Conservation (phyloP, 106 monocot genomes). For the Triglochin maritima region DNA sequence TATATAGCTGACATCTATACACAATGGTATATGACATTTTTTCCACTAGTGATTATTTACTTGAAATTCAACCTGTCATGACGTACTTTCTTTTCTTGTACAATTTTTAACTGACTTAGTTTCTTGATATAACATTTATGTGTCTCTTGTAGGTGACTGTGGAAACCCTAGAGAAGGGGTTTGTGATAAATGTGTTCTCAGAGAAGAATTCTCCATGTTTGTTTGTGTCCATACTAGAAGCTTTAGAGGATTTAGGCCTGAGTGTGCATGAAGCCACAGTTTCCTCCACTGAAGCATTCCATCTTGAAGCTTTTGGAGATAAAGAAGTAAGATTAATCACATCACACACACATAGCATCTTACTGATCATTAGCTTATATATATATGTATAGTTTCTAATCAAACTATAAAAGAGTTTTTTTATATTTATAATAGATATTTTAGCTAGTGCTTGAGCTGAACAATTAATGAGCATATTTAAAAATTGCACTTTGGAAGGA, state of each 20-base stretch:
- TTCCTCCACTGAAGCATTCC: constrained; percentile 68
- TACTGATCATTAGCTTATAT: neutral
- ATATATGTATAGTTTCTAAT: no score
- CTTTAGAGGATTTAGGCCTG: constrained; percentile 75
- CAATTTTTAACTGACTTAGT: no score
- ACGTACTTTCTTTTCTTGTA: no score
- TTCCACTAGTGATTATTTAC: no score
- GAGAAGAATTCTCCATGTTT: constrained; percentile 44
- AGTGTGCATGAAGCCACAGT: constrained; percentile 75
- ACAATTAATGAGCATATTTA: no score
- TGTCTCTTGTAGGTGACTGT: constrained; percentile 37
- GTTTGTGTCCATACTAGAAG: constrained; percentile 54
- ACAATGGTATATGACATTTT: no score
- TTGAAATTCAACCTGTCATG: neutral
- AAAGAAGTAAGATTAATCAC: constrained; percentile 65
- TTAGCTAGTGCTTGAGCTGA: no score
- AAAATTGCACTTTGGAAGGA: no score
- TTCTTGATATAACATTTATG: no score
- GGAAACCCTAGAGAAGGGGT: constrained; percentile 66
- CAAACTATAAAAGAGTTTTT: no score
- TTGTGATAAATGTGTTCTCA: constrained; percentile 65
- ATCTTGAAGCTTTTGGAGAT: constrained; percentile 65
- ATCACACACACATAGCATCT: neutral
- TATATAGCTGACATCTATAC: no score
- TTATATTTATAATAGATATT: no score